Evolutionary conservation across 1,284 basidiomycete species (phyloP).

Genomic region (Trichosporon sp.): DNA sequence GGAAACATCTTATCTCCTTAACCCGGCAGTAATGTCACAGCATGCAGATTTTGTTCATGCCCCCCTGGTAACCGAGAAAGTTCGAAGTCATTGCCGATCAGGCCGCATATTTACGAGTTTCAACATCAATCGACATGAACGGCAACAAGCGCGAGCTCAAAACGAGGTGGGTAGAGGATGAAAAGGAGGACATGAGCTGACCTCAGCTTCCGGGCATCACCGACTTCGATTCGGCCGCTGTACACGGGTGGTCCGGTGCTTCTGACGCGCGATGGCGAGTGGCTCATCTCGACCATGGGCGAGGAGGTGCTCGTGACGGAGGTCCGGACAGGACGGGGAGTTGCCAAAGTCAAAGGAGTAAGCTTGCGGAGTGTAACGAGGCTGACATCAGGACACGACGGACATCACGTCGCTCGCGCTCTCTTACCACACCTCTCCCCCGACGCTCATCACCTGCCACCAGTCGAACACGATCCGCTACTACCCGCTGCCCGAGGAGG

Average conservation of each 20-base stretch:
- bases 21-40: background rate
- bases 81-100: constrained; percentile 20
- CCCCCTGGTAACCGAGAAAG: constrained; percentile 24
- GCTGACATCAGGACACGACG: constrained; percentile 58
- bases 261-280: constrained; percentile 74
- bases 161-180: constrained; percentile 41
- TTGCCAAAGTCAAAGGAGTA: constrained; percentile 81
- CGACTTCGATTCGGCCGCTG: constrained; percentile 63
- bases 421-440: constrained; percentile 54
- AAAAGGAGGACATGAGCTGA: background rate
- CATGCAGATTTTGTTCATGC: background rate
- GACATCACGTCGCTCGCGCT: constrained; percentile 60
- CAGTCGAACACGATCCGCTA: constrained; percentile 60
- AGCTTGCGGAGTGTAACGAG: constrained; percentile 58
- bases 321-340: constrained; percentile 69
- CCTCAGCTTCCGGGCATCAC: constrained; percentile 54
- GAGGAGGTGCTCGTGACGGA: constrained; percentile 85
- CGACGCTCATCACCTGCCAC: constrained; percentile 59
- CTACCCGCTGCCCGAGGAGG: constrained; percentile 56
- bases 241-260: constrained; percentile 87
- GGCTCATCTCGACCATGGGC: constrained; percentile 80
- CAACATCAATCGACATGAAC: constrained; percentile 37
- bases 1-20: background rate
- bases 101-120: constrained; percentile 1
- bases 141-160: constrained; percentile 46